Conservation (phyloP, 1,284 basidiomycete genomes). For the Malassezia arunalokei region DNA sequence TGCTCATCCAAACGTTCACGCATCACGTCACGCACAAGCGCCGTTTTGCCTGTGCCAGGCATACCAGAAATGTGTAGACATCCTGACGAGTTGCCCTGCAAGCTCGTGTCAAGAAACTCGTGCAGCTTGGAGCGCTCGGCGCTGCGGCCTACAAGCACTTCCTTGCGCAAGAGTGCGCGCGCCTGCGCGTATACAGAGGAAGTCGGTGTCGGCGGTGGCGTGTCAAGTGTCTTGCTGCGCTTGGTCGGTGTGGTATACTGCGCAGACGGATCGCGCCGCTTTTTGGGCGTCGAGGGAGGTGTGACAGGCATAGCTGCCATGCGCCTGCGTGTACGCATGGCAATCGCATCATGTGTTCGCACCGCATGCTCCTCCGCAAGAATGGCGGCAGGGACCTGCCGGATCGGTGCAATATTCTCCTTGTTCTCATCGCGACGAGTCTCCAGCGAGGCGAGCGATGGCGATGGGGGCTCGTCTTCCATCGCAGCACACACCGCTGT, state of each 20-base stretch:
- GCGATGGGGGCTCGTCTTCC: too few species aligned
- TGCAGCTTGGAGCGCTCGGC: conserved; percentile 36
- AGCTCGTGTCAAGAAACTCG: conserved; percentile 32
- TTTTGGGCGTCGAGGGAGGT: conserved; percentile 1
- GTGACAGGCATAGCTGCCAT: neutral
- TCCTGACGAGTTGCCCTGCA: conserved; percentile 18
- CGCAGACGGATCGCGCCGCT: conserved; percentile 1
- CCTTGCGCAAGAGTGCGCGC: conserved; percentile 39
- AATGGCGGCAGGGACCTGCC: conserved; percentile 18
- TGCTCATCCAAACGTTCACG: conserved; percentile 28
- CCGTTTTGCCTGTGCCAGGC: conserved; percentile 49
- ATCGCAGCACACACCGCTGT: too few species aligned
- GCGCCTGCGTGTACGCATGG: conserved; percentile 21
- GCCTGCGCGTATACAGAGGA: conserved; percentile 43
- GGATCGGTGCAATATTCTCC: conserved; percentile 42
- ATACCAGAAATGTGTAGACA: conserved; percentile 48
- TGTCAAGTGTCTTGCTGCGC: neutral
- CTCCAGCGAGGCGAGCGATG: neutral
- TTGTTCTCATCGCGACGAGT: conserved; percentile 37
- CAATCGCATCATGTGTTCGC: conserved; percentile 19
- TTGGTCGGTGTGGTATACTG: conserved; percentile 12
- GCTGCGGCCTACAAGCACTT: conserved; percentile 38
- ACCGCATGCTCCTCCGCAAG: conserved; percentile 16
- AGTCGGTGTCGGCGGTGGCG: conserved; percentile 2
- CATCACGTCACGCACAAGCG: conserved; percentile 45